Evolutionary conservation across 257 asterid species (phyloP), one percentile per base, ranked within the genome.

Genomic region (Forsythia viridissima): DNA sequence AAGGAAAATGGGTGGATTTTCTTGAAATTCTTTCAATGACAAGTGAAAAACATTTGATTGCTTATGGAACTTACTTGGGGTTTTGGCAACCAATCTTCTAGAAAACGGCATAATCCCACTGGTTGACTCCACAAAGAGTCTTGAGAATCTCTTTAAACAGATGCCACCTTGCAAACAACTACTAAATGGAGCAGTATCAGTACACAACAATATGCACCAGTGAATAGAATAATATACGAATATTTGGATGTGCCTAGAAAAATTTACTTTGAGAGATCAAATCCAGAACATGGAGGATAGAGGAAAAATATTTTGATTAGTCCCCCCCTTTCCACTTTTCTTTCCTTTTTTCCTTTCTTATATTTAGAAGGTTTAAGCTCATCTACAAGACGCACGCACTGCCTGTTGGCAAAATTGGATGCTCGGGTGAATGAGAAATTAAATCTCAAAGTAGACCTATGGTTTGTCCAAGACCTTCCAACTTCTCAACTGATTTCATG

Each of bases 61-160:
- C 39, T 77, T 2, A 79, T 70, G 30, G 72, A 71, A 70, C 94
- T 88, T 80, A 91, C 97, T 88, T 90, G 76, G 94, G 88, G 46
- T 91, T 90, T 84, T 87, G 93, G 88, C 83, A 85, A 74, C 89
- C 91, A 21, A 86, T 72, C 84, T 91, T 91, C 97, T 94, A 91
- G 78, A 90, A 91, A 86, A 88, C 93, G 72, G 97, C 94, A 84
- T 91, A 91, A 80, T 90, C 84, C 97, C 97, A 91, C 73, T 87
- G 91, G 84, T 88, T 87, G 70, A 88, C 90, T 83, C 93, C 94
- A 86, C 97, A 91, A 0, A 91, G 88, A 83, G 89, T 87, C 90
- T 91, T 90, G 88, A 91, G 85, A 78, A 90, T 91, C 83, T 91
- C 94, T 85, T 91, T 91, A 86, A 91, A 76, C 89, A 87, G 80